Conservation (phyloP, 2,329 filamentous ascomycete genomes). For the Decorospora gaudefroyi region DNA sequence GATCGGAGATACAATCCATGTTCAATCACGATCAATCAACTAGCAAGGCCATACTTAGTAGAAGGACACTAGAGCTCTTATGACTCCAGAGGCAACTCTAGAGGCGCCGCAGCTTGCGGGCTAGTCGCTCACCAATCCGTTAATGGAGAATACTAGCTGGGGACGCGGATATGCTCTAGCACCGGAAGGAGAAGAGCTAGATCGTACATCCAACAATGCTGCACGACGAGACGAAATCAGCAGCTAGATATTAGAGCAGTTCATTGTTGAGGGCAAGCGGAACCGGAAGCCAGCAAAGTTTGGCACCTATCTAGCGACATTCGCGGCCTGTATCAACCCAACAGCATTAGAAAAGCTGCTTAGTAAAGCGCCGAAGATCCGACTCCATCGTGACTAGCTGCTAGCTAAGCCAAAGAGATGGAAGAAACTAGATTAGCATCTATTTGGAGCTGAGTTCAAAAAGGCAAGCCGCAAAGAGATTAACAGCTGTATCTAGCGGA, state of each 20-base stretch:
- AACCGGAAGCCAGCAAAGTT: slow-evolving; percentile 1
- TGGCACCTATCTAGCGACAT: slow-evolving; percentile 4
- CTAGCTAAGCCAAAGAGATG: too few species aligned
- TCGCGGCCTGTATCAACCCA: slow-evolving; percentile 4
- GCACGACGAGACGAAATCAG: too few species aligned
- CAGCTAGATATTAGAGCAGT: too few species aligned
- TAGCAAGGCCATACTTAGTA: neutral
- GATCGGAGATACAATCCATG: neutral
- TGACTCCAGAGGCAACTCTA: slow-evolving; percentile 1
- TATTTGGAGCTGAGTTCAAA: neutral
- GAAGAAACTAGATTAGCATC: too few species aligned
- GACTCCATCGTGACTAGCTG: too few species aligned
- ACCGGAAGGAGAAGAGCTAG: too few species aligned
- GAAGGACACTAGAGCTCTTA: neutral
- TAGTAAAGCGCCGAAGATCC: too few species aligned
- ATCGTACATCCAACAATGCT: too few species aligned
- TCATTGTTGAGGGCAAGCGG: slow-evolving; percentile 1
- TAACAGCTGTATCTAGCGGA: neutral
- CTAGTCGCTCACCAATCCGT: neutral
- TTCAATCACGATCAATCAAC: neutral
- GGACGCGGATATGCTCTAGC: too few species aligned
- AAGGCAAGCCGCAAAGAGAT: slow-evolving; percentile 3
- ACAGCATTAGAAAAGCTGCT: neutral
- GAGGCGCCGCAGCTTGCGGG: neutral
- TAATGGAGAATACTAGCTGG: slow-evolving; percentile 1